Conservation (phyloP, 192 early-diverging fungal genomes). For the Mortierella claussenii region DNA sequence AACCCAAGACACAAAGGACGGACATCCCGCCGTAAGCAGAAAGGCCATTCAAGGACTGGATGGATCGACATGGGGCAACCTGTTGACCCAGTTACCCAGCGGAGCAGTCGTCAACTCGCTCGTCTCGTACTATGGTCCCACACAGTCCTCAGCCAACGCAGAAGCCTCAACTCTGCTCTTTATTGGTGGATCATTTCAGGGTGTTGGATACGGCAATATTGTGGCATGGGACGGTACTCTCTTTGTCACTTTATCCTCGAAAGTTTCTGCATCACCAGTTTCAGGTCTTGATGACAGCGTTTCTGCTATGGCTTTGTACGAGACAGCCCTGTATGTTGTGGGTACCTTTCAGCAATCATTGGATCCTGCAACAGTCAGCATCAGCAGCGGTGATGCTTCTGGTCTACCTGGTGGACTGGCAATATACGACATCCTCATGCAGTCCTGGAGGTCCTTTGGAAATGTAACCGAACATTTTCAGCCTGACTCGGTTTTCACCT, state of each 20-base stretch:
- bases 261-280: neutral
- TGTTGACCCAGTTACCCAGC: conserved; percentile 53
- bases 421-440: conserved; percentile 3
- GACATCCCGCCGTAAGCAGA: no score
- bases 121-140: conserved; percentile 29
- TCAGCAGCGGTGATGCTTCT: no score
- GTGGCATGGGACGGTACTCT: conserved; percentile 60
- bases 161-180: conserved; percentile 49
- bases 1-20: no score
- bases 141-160: conserved; percentile 3
- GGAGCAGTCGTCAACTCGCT: conserved; percentile 62
- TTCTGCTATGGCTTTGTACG: conserved; percentile 41
- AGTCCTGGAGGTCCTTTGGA: conserved; percentile 24
- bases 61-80: conserved; percentile 35
- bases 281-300: conserved; percentile 64
- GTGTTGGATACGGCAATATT: conserved; percentile 63
- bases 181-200: conserved; percentile 72
- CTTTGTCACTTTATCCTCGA: conserved; percentile 27
- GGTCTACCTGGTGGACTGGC: conserved; percentile 23
- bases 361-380: neutral
- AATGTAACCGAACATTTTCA: conserved; percentile 20
- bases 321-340: conserved; percentile 41
- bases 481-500: conserved; percentile 11
- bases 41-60: conserved; percentile 44
- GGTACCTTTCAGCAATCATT: conserved; percentile 39